These are phyloP conservation scores for Oryza australiensis DNA, from an alignment of 176 grass and related monocot genomes.

Conservation along the genomic window DNA sequence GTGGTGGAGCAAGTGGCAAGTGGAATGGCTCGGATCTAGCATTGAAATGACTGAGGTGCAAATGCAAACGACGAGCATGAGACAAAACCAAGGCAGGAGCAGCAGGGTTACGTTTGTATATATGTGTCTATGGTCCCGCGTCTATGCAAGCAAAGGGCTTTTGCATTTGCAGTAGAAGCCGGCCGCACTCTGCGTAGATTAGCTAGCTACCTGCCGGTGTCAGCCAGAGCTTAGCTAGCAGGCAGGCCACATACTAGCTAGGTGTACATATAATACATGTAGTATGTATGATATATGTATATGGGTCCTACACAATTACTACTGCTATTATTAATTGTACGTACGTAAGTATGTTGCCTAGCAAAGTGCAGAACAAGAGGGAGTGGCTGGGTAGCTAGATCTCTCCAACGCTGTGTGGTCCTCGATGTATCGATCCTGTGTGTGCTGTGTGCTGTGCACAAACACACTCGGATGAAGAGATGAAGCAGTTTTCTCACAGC, in stretches of 20 bases:
- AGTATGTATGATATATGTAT: neutral
- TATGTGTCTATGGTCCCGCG: too few relatives aligned
- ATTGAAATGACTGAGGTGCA: neutral
- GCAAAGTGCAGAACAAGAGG: neutral
- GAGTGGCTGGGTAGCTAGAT: neutral
- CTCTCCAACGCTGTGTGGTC: too few relatives aligned
- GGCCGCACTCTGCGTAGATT: too few relatives aligned
- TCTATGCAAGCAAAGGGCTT: too few relatives aligned
- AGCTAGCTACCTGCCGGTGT: too few relatives aligned
- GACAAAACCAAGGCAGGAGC: neutral
- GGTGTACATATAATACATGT: neutral
- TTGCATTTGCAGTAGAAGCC: too few relatives aligned
- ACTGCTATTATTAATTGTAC: neutral
- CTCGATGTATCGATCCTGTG: too few relatives aligned
- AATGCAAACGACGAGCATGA: neutral
- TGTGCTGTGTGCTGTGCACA: too few relatives aligned
- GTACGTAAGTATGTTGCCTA: neutral
- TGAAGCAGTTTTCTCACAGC: too few relatives aligned
- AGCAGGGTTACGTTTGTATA: neutral
- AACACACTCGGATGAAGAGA: too few relatives aligned
- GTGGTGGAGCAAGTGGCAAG: neutral
- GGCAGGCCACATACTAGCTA: too few relatives aligned
- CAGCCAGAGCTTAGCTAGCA: neutral
- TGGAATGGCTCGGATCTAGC: neutral
- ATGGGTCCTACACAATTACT: neutral